Evolutionary conservation across 2,329 filamentous ascomycete species (phyloP).

Genomic region (Verruconis gallopava): DNA sequence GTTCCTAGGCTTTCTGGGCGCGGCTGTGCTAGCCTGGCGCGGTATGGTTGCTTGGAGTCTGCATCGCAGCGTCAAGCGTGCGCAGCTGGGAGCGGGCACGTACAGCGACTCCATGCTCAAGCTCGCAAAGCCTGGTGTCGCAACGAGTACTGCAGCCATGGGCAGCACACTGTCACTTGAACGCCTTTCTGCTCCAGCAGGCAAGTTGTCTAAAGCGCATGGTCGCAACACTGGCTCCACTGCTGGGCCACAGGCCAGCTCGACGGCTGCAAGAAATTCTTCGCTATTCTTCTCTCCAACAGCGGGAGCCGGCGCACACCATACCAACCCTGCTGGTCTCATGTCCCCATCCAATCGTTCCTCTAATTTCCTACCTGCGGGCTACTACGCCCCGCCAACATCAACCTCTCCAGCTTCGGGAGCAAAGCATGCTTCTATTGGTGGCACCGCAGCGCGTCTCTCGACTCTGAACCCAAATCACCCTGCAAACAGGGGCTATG

Average conservation of each 20-base stretch:
- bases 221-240: slow-evolving; percentile 16
- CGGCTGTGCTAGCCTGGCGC: slow-evolving; percentile 79
- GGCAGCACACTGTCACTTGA: slow-evolving; percentile 8
- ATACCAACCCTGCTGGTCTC: slow-evolving; percentile 13
- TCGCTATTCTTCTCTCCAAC: slow-evolving; percentile 87
- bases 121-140: slow-evolving; percentile 42
- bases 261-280: slow-evolving; percentile 9
- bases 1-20: slow-evolving; percentile 68
- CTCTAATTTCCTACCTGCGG: slow-evolving; percentile 75
- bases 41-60: slow-evolving; percentile 78
- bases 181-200: slow-evolving; percentile 8
- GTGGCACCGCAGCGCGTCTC: slow-evolving; percentile 21
- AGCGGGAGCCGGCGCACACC: slow-evolving; percentile 45
- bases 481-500: slow-evolving; percentile 18
- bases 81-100: slow-evolving; percentile 58
- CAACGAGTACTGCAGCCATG: slow-evolving; percentile 32
- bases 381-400: slow-evolving; percentile 70
- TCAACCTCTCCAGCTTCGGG: slow-evolving; percentile 31
- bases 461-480: slow-evolving; percentile 20
- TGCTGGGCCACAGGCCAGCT: slow-evolving; percentile 20
- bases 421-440: slow-evolving; percentile 27
- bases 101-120: slow-evolving; percentile 43
- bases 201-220: slow-evolving; percentile 23
- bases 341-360: slow-evolving; percentile 40
- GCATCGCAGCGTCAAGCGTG: slow-evolving; percentile 78